Percentiles rank a stretch among this genome's conserved stretches.
Evolutionary conservation across 2,329 filamentous ascomycete genomes (phyloP).

Genomic region (Drechmeria coniospora): DNA sequence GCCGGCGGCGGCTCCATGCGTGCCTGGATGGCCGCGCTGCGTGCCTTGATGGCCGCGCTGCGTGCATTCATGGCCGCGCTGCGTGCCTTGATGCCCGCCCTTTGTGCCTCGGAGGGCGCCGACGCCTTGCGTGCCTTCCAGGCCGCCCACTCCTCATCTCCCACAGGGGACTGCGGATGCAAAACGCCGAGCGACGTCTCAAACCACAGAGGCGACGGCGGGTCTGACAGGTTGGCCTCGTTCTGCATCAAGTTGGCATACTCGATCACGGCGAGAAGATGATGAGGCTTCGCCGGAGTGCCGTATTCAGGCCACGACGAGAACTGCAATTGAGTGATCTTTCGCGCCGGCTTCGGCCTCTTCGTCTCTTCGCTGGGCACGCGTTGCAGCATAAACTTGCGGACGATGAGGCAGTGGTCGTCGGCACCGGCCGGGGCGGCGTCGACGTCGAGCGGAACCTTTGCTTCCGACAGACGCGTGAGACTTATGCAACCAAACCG

Average conservation of each 20-base stretch:
- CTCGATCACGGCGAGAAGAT: constrained; percentile 80
- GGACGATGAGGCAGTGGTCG: constrained; percentile 52
- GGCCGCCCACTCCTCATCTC: no score
- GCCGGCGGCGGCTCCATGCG: no score
- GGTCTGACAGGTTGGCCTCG: constrained; percentile 33
- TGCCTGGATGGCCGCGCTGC: no score
- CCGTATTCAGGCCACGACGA: constrained; percentile 97
- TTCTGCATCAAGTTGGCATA: constrained; percentile 63
- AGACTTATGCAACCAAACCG: constrained; percentile 67
- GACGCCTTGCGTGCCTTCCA: no score
- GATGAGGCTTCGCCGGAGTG: constrained; percentile 72
- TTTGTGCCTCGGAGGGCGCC: no score
- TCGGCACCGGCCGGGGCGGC: constrained; percentile 28
- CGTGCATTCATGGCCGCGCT: no score
- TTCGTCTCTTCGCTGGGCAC: no score
- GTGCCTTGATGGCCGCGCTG: no score
- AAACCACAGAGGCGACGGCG: constrained; percentile 16
- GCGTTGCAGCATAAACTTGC: constrained; percentile 69
- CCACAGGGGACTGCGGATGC: no score
- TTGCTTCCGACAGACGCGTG: constrained; percentile 65
- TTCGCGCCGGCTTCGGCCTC: no score
- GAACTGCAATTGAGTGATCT: constrained; percentile 91
- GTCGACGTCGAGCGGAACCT: constrained; percentile 59
- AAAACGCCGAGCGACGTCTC: no score
- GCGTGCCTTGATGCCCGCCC: no score